These are phyloP conservation scores for Friedmanniomyces simplex DNA, from an alignment of 495 filamentous ascomycete species.

Conservation along the genomic window DNA sequence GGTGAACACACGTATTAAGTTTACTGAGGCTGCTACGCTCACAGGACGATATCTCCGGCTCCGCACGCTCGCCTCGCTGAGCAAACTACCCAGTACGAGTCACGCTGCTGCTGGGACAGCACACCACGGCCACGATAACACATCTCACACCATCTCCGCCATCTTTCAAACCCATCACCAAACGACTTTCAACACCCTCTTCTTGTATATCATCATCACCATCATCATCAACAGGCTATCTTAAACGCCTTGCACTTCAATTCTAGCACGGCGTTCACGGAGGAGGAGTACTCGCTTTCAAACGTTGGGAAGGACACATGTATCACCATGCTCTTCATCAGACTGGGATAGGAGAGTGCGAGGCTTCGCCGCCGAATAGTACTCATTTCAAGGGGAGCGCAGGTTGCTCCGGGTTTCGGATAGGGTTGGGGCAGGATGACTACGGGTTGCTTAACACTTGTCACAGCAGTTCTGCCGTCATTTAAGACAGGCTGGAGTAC, in stretches of 20 bases:
- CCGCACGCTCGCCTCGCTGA: constrained; percentile 6
- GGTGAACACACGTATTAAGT: neutral
- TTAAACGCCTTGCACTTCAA: neutral
- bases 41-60: constrained; percentile 20
- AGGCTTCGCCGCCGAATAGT: neutral
- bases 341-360: neutral
- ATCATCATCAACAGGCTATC: neutral
- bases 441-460: too few relatives aligned
- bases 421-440: too few relatives aligned
- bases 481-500: too few relatives aligned
- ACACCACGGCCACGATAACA: neutral
- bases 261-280: constrained; percentile 9
- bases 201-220: constrained; percentile 10
- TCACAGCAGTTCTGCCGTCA: too few relatives aligned
- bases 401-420: too few relatives aligned
- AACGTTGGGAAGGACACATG: neutral
- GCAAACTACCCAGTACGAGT: neutral
- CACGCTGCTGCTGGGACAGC: too few relatives aligned
- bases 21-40: neutral
- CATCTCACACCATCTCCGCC: neutral
- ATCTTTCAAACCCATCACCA: neutral
- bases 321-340: constrained; percentile 3
- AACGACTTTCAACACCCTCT: constrained; percentile 4
- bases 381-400: too few relatives aligned
- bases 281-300: neutral